Conservation (phyloP, 225 moss, liverwort and hornwort genomes). For the Climacium dendroides region DNA sequence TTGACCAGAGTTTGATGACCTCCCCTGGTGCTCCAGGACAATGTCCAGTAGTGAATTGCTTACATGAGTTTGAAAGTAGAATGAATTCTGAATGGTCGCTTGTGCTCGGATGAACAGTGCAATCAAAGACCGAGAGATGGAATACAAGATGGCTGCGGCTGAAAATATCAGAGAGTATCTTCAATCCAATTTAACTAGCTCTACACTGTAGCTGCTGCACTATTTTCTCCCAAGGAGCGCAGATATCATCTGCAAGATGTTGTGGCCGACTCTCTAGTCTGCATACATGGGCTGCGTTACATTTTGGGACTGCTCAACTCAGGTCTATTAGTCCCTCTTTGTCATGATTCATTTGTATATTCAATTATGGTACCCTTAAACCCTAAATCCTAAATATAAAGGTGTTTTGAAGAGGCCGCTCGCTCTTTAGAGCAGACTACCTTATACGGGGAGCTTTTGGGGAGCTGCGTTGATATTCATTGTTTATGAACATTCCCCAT, state of each 20-base stretch:
- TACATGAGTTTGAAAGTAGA: not conserved
- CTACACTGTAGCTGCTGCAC: constrained; percentile 37
- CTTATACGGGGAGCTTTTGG: too few species aligned
- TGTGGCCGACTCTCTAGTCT: not conserved
- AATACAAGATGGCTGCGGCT: constrained; percentile 27
- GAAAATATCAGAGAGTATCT: constrained; percentile 26
- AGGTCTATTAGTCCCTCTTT: not conserved
- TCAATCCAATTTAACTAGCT: constrained; percentile 19
- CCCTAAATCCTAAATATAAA: too few species aligned
- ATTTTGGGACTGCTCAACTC: not conserved
- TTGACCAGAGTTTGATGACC: not conserved
- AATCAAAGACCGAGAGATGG: constrained; percentile 39
- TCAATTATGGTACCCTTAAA: not conserved
- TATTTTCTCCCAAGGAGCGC: not conserved
- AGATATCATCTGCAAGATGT: not conserved
- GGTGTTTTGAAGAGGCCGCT: too few species aligned
- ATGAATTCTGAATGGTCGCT: not conserved
- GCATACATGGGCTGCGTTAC: not conserved
- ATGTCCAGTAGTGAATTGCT: not conserved
- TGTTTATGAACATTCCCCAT: too few species aligned
- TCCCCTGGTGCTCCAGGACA: not conserved
- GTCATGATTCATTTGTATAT: not conserved
- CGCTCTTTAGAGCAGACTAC: too few species aligned
- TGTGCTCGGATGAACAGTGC: constrained; percentile 11
- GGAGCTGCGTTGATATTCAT: too few species aligned